Base-by-base conservation (phyloP, 2,329 filamentous ascomycete genomes). In the Botrytis aclada region DNA sequence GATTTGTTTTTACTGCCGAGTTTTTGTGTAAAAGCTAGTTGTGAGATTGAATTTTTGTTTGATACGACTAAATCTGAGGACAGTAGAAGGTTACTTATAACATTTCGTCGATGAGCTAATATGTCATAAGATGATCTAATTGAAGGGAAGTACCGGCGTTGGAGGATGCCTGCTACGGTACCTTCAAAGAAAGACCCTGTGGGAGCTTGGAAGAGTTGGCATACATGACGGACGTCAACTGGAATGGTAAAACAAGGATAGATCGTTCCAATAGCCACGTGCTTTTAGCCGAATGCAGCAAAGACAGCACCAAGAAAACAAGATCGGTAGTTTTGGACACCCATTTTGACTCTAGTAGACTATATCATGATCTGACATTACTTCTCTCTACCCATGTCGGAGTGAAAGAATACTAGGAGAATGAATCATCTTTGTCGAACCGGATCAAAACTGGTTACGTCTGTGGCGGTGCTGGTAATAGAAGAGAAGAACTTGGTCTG, bases 191-290 rank as follows among this genome's bases (percentile, higher is more conserved):
- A 61, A 39, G 56, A 63, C 58, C 29, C 34, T 25, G 25, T 5
- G 9, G 43, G 51, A 60, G 67, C 43, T 63, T 72, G 72, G 69
- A 69, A 75, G 58, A 41, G 47, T 60, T 66, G 60, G 60, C 61
- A 60, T 25, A 67, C 74, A 65, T 74, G 51, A 54, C 25, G 45
- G 51, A 69, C 47, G n/a, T 43, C 64, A 67, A 67, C 25, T 41
- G 29, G 9, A 29, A 29, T 29, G 29, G 45, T 22, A 18, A 75
- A 51, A 58, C 41, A 70, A 51, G 56, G 56, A 61, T 37, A 34
- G 7, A 29, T 29, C 6, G n/a, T 56, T 51, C 32, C 34, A 66
- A 51, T 18, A 54, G 64, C 14, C 14, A 14, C 64, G 51, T 39
- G 45, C n/a, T 56, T 56, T 51, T 47, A 41, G 41, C n/a, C 47